Percentiles rank a stretch among this genome's conserved stretches.
phyloP scores from a whole-genome alignment of 495 filamentous ascomycete species.

The Aspergillus olivimuriae region DNA sequence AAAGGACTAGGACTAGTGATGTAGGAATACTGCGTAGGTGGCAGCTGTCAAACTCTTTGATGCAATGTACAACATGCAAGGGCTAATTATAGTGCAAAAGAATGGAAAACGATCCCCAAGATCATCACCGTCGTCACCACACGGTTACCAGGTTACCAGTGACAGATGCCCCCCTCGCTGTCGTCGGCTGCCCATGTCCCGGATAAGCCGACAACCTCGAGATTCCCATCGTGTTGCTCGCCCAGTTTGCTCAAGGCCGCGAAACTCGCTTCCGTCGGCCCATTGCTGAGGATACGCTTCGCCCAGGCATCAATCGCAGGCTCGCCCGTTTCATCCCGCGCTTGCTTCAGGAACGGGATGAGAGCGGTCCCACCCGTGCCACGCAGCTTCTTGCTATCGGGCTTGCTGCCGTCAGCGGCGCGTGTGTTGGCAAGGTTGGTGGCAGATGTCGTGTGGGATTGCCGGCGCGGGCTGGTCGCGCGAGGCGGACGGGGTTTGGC shows the following conservation, averaged over 20 bases:
- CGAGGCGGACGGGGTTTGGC: conserved; percentile 39
- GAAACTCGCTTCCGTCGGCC: conserved; percentile 29
- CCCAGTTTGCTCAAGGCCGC: conserved; percentile 59
- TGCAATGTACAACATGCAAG: not conserved
- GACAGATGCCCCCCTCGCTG: conserved; percentile 69
- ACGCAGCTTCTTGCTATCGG: conserved; percentile 55
- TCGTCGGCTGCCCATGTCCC: conserved; percentile 84
- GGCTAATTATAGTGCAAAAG: not conserved
- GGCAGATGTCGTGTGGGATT: conserved; percentile 21
- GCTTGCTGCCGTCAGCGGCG: conserved; percentile 36
- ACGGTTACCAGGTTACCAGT: conserved; percentile 36
- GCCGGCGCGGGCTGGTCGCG: conserved; percentile 34
- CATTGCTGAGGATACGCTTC: conserved; percentile 60
- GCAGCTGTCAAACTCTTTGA: no score
- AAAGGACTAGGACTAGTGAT: no score
- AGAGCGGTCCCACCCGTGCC: conserved; percentile 90
- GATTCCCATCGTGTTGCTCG: conserved; percentile 53
- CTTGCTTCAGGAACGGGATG: conserved; percentile 92
- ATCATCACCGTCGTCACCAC: not conserved
- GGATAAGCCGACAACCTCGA: conserved; percentile 71
- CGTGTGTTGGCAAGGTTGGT: conserved; percentile 63
- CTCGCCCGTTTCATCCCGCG: conserved; percentile 91
- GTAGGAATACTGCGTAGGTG: no score
- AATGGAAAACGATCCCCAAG: not conserved
- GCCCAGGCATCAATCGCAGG: conserved; percentile 84